Conservation (phyloP, 176 grass and related monocot species). For the Oryza meyeriana region DNA sequence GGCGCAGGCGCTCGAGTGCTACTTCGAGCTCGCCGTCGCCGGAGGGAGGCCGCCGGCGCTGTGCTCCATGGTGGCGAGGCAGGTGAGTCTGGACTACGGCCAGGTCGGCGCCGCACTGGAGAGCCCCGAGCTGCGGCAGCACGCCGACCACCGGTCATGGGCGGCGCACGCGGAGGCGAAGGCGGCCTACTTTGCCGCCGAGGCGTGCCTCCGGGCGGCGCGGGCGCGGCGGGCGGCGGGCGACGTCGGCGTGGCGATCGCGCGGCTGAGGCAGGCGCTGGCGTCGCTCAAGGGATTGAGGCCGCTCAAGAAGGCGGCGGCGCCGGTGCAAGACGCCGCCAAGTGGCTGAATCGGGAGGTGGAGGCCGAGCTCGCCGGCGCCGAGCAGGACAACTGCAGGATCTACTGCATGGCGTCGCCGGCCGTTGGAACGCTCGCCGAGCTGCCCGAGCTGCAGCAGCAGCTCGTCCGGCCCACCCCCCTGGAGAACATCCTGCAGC, state of each 20-base stretch:
- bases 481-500: slow-evolving; percentile 8
- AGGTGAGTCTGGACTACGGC: slow-evolving; percentile 63
- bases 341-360: slow-evolving; percentile 42
- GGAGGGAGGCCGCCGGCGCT: slow-evolving; percentile 29
- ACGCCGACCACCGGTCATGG: slow-evolving; percentile 50
- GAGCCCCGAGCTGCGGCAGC: slow-evolving; percentile 21
- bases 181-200: slow-evolving; percentile 52
- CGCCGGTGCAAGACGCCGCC: slow-evolving; percentile 37
- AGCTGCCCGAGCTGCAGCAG: slow-evolving; percentile 27
- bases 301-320: slow-evolving; percentile 35
- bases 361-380: slow-evolving; percentile 40
- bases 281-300: slow-evolving; percentile 32
- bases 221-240: slow-evolving; percentile 32
- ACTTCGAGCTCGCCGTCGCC: slow-evolving; percentile 52
- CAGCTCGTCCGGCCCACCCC: slow-evolving; percentile 21
- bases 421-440: slow-evolving; percentile 12
- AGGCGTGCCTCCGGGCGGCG: slow-evolving; percentile 49
- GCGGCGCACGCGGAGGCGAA: slow-evolving; percentile 46
- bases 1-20: slow-evolving; percentile 66
- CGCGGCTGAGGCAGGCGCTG: slow-evolving; percentile 38
- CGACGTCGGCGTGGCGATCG: slow-evolving; percentile 7
- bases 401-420: slow-evolving; percentile 60
- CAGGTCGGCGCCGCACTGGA: slow-evolving; percentile 15
- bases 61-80: slow-evolving; percentile 52
- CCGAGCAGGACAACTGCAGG: slow-evolving; percentile 56